Evolutionary conservation across 495 filamentous ascomycete species (phyloP), one percentile per base, ranked within the genome.

Genomic region (Rhypophila decipiens): DNA sequence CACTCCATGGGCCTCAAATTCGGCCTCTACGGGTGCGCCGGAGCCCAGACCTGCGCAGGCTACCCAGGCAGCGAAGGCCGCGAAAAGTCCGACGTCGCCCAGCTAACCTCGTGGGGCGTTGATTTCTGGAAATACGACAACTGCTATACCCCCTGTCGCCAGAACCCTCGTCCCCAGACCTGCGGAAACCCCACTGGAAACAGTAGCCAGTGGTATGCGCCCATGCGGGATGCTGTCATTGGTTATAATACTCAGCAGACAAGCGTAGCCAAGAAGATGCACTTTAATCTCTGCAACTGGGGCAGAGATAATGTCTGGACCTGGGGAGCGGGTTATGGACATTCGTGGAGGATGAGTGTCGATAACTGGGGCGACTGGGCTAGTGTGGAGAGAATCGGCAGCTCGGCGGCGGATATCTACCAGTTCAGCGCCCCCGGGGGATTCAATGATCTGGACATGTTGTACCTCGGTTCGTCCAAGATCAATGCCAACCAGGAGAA

Each of bases 71-170:
- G 70, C 49, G 49, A 85, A 11, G 79, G 79, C 2, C 75, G 80
- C 46, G 85, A 87, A 59, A 53, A 56, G 2, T 68, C 77, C 5
- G 85, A 87, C 64, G 85, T 81, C 0, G 46, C 72, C 23, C 70
- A 77, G 0, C 84, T 78, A 53, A 79, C 80, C 1, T 69, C 72
- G 12, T 87, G 84, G 83, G 81, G 77, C 0, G 74, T 87, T 34
- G 82, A 86, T 58, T 85, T 63, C 27, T 65, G 85, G 29, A 86
- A 88, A 64, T 86, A 87, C 50, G 85, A 88, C 60, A 87, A 86
- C 64, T 87, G 85, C 63, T 57, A 52, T 35, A 56, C 53, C 4
- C 50, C 57, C 1, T 59, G 57, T 31, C 20, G 22, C 9, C 35
- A 51, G 7, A 49, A 36, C 23, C 50, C 52, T 4, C 40, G 31